A percentile compares a stretch with the other conserved stretches of the same genome.
These are phyloP conservation scores for Deakozyma indianensis DNA, from an alignment of 805 yeast genomes.

Conservation along the genomic window DNA sequence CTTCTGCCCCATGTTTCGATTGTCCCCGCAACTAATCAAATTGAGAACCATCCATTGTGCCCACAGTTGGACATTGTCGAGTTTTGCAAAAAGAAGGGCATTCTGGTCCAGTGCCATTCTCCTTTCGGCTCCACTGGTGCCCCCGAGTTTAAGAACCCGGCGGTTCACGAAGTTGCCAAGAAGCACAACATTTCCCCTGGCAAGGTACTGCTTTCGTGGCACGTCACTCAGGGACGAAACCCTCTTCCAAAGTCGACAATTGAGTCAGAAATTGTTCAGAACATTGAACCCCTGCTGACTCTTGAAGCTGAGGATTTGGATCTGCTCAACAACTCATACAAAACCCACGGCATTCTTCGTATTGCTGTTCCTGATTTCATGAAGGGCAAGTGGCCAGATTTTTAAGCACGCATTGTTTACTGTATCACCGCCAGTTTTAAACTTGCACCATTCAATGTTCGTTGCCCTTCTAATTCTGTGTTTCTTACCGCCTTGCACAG, in stretches of 20 bases:
- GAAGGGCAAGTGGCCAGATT: conserved; percentile 2
- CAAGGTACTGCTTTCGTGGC: conserved; percentile 49
- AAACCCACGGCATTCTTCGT: conserved; percentile 14
- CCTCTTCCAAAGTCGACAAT: conserved; percentile 62
- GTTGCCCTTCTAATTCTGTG: too few species aligned
- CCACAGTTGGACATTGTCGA: conserved; percentile 49
- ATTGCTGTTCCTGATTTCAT: conserved; percentile 10
- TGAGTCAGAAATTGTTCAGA: conserved; percentile 38
- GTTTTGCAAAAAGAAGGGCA: conserved; percentile 36
- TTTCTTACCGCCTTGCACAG: too few species aligned
- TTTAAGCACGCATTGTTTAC: not conserved
- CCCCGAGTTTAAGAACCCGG: conserved; percentile 39
- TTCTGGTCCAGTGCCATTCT: conserved; percentile 56
- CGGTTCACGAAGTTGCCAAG: conserved; percentile 37
- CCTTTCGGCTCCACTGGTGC: conserved; percentile 63
- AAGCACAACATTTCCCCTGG: conserved; percentile 39
- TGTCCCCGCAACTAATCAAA: conserved; percentile 57
- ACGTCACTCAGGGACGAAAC: conserved; percentile 44
- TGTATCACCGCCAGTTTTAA: too few species aligned
- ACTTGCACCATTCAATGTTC: too few species aligned
- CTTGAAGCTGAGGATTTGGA: conserved; percentile 30
- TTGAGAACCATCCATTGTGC: conserved; percentile 59
- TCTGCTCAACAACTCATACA: conserved; percentile 17
- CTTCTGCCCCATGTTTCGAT: conserved; percentile 36
- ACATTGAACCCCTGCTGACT: conserved; percentile 24